Percentiles rank a stretch among this genome's conserved stretches.
Evolutionary conservation across 768 basidiomycete genomes (phyloP).

Genomic region (Lactifluus hygrophoroides): DNA sequence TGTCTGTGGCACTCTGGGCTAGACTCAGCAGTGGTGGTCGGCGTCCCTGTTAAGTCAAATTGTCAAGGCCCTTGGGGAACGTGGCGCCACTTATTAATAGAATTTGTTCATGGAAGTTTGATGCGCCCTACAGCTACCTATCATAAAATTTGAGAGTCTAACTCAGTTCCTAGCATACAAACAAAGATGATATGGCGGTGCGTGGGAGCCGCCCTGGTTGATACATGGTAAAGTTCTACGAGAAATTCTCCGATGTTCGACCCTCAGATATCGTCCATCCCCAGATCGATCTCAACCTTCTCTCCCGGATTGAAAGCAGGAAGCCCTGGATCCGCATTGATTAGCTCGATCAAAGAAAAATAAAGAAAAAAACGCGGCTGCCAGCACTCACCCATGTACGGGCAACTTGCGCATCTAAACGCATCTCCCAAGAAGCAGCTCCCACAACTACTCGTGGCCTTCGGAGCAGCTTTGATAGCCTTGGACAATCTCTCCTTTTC

Average conservation of each 20-base stretch:
- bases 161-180: background rate
- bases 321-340: conserved; percentile 51
- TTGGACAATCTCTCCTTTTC: conserved; percentile 59
- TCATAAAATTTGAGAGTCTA: background rate
- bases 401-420: conserved; percentile 92
- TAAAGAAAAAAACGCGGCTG: background rate
- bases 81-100: no score
- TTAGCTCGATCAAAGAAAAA: background rate
- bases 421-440: conserved; percentile 98
- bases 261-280: conserved; percentile 77
- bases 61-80: no score
- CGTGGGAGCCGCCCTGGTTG: background rate
- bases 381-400: conserved; percentile 78
- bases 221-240: background rate
- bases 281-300: conserved; percentile 87
- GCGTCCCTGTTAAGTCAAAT: no score
- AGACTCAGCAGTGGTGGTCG: no score
- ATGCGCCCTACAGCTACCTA: background rate
- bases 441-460: conserved; percentile 94
- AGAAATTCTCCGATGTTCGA: background rate
- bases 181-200: background rate
- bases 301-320: conserved; percentile 98
- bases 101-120: no score
- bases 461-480: conserved; percentile 65
- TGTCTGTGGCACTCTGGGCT: no score